Evolutionary conservation across 2,329 filamentous ascomycete genomes (phyloP), one percentile per base, ranked within the genome.

Genomic region (Huntiella abstrusa): DNA sequence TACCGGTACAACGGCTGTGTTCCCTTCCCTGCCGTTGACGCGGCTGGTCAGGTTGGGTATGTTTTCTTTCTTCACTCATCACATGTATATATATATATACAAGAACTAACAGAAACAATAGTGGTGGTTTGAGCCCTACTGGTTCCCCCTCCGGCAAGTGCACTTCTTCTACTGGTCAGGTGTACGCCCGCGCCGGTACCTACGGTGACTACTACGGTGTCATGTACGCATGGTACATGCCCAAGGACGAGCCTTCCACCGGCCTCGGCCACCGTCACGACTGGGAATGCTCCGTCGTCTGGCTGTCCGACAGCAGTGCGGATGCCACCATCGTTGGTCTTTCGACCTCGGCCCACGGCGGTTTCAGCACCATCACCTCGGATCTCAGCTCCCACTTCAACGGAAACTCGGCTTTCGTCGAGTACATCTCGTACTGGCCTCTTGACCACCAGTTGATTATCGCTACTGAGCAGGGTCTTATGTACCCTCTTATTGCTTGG

Each of bases 1-100:
- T 53, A 55, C 32, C 40, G 41, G 5, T 67, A 77, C 15, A 71
- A 71, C 53, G 74, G 75, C 38, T 79, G 75, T 50, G 73, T 78
- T 6, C 72, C 74, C 0, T 79, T 74, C 54, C 73, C 74, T 0
- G 74, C 69, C 1, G 74, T 79, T 1, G 69, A 79, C 50, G 63
- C 64, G 0, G 57, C 60, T 0, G 75, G 75, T 3, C 64, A 78
- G 51, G 76, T 70, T 7, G 63, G 66, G 73, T 76, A 56, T 49
- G 62, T 53, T 22, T 15, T 6, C 17, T 12, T 41, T 8, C 8
- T 35, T 32, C 13, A 11, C 13, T 19, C 16, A 40, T 5, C 16
- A 38, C 35, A 17, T 38, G 35, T 8, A 3, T 5, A 38, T 38
- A 3, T 5, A 38, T 38, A 16, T 2, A 16, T 5, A 8, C n/a